These are phyloP conservation scores for Nitzschia sp. DNA, from an alignment of 108 stramenopile species.

Conservation along the genomic window DNA sequence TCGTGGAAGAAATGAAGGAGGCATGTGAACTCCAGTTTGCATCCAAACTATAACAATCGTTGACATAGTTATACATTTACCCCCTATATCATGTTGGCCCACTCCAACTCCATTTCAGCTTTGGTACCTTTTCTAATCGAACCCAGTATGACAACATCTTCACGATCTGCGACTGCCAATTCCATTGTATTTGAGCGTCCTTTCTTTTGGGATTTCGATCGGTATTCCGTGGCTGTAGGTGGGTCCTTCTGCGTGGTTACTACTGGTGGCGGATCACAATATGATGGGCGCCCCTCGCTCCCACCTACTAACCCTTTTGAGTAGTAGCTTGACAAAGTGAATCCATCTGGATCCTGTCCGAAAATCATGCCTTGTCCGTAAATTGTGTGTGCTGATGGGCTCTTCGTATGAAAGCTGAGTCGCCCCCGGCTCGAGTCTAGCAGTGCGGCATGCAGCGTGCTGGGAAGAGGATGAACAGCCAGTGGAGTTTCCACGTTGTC, in stretches of 20 bases:
- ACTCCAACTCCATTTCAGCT: constrained; percentile 2
- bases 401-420: background rate
- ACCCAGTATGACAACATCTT: constrained; percentile 12
- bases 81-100: constrained; percentile 16
- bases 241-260: constrained; percentile 1
- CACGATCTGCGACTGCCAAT: background rate
- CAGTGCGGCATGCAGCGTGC: background rate
- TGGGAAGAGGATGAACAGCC: constrained; percentile 1
- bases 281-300: background rate
- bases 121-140: background rate
- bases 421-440: background rate
- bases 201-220: background rate
- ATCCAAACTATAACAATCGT: no score
- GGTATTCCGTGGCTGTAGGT: constrained; percentile 1
- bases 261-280: background rate
- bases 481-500: constrained; percentile 13
- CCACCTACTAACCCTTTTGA: background rate
- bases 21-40: no score
- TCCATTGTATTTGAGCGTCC: background rate
- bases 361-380: constrained; percentile 12
- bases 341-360: constrained; percentile 22
- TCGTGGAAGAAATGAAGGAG: constrained; percentile 7
- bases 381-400: background rate
- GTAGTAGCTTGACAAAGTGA: constrained; percentile 7
- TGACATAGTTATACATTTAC: no score